Percentiles rank a stretch among this genome's conserved stretches.
phyloP scores from a whole-genome alignment of 208 protist species.

The Leishmania turanica region DNA sequence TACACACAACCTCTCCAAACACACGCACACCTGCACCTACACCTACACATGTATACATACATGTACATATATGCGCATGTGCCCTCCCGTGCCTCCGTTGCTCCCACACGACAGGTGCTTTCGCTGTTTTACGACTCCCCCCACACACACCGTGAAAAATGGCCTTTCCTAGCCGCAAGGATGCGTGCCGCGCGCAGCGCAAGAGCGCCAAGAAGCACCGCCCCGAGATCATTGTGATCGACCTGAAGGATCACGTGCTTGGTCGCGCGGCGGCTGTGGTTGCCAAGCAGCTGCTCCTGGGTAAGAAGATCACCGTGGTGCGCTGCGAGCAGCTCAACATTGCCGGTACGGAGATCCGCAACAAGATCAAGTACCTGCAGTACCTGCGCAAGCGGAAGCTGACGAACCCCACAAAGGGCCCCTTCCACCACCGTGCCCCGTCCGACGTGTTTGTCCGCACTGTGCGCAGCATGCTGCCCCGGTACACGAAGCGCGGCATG shows the following conservation, averaged over 20 bases:
- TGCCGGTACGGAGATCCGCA: slow-evolving; percentile 96
- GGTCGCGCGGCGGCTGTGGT: slow-evolving; percentile 97
- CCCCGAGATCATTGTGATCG: slow-evolving; percentile 95
- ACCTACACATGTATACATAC: too few species aligned
- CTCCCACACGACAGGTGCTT: slow-evolving; percentile 12
- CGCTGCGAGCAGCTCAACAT: slow-evolving; percentile 97
- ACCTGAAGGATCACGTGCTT: slow-evolving; percentile 97
- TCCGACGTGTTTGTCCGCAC: slow-evolving; percentile 95
- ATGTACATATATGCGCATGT: too few species aligned
- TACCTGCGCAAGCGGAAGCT: slow-evolving; percentile 97
- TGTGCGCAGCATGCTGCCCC: slow-evolving; percentile 98
- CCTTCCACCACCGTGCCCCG: slow-evolving; percentile 98
- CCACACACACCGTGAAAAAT: background rate
- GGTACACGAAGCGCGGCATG: slow-evolving; percentile 90
- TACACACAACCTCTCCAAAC: background rate
- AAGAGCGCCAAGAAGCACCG: slow-evolving; percentile 82
- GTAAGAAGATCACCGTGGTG: slow-evolving; percentile 97
- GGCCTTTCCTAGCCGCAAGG: slow-evolving; percentile 44
- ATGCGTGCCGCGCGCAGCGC: slow-evolving; percentile 60
- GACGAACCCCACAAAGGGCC: slow-evolving; percentile 98
- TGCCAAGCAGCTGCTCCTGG: slow-evolving; percentile 97
- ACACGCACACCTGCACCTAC: too few species aligned
- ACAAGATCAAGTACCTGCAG: slow-evolving; percentile 96
- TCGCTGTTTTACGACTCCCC: slow-evolving; percentile 27
- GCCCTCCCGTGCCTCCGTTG: background rate